Conservation (phyloP, 1,284 basidiomycete species). For the Pseudozyma tsukubaensis region DNA sequence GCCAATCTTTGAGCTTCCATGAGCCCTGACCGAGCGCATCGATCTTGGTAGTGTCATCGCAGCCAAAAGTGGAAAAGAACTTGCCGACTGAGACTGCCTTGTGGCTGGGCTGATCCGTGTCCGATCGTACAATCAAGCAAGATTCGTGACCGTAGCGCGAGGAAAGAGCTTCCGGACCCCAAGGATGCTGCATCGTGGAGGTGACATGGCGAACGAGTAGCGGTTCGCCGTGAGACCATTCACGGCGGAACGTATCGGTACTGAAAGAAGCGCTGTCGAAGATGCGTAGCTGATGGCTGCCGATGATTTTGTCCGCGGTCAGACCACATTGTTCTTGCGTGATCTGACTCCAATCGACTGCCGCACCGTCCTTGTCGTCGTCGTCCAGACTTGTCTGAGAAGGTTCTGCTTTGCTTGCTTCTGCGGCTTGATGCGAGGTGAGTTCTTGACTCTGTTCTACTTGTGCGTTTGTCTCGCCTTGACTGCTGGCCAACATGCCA, state of each 20-base stretch:
- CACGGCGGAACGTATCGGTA: conserved; percentile 25
- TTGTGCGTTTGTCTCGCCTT: background rate
- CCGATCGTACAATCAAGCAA: conserved; percentile 73
- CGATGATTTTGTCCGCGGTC: conserved; percentile 27
- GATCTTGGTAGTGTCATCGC: conserved; percentile 73
- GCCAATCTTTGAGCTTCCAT: conserved; percentile 95
- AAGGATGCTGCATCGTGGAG: conserved; percentile 67
- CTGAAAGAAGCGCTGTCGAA: conserved; percentile 21
- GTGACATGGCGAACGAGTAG: conserved; percentile 53
- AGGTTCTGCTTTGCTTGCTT: background rate
- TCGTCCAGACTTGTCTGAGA: background rate
- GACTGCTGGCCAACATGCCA: conserved; percentile 42
- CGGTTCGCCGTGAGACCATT: conserved; percentile 53
- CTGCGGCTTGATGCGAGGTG: background rate
- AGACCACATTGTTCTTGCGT: conserved; percentile 18
- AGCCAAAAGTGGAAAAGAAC: conserved; percentile 85
- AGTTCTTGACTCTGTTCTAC: background rate
- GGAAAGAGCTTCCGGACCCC: conserved; percentile 84
- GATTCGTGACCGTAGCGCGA: conserved; percentile 74
- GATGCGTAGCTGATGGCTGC: conserved; percentile 17
- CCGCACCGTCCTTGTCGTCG: conserved; percentile 3
- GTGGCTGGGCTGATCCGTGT: conserved; percentile 73
- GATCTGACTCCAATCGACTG: conserved; percentile 19
- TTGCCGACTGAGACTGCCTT: conserved; percentile 76
- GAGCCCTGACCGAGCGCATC: conserved; percentile 63